Conservation (phyloP, 495 filamentous ascomycete genomes). For the Parathielavia appendiculata region DNA sequence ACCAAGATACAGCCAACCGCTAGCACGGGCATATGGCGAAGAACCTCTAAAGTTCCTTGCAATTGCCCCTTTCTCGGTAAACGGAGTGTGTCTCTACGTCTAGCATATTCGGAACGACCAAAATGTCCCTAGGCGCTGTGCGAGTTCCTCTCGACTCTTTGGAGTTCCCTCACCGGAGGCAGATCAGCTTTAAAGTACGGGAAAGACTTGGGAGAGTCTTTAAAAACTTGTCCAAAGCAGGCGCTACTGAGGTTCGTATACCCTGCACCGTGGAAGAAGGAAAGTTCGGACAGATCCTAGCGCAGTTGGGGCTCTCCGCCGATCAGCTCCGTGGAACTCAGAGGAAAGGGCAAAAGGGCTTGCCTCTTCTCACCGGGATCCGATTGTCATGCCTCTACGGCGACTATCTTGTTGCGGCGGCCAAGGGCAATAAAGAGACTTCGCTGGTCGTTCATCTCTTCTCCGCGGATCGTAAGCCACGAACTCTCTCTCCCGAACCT, state of each 20-base stretch:
- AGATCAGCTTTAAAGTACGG: slow-evolving; percentile 17
- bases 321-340: slow-evolving; percentile 14
- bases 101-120: slow-evolving; percentile 7
- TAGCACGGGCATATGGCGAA: slow-evolving; percentile 10
- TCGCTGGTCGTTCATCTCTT: slow-evolving; percentile 13
- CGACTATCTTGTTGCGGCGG: slow-evolving; percentile 11
- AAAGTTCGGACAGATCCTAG: slow-evolving; percentile 15
- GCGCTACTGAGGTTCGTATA: slow-evolving; percentile 12
- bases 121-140: slow-evolving; percentile 16
- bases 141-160: slow-evolving; percentile 18
- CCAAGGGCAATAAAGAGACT: slow-evolving; percentile 16
- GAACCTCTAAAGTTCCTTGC: slow-evolving; percentile 9
- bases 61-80: slow-evolving; percentile 6
- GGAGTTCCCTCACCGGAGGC: slow-evolving; percentile 16
- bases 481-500: not conserved
- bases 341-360: slow-evolving; percentile 6
- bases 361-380: slow-evolving; percentile 15
- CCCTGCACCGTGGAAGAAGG: slow-evolving; percentile 16
- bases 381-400: slow-evolving; percentile 13
- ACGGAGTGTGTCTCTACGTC: slow-evolving; percentile 3
- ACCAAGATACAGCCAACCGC: slow-evolving; percentile 9
- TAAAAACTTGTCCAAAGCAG: slow-evolving; percentile 11
- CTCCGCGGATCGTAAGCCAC: slow-evolving; percentile 5
- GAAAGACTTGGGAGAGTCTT: slow-evolving; percentile 14
- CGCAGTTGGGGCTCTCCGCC: slow-evolving; percentile 16